Base-by-base conservation (phyloP, 1,139 yeast genomes). In the Zygosaccharomyces pseudobailii region DNA sequence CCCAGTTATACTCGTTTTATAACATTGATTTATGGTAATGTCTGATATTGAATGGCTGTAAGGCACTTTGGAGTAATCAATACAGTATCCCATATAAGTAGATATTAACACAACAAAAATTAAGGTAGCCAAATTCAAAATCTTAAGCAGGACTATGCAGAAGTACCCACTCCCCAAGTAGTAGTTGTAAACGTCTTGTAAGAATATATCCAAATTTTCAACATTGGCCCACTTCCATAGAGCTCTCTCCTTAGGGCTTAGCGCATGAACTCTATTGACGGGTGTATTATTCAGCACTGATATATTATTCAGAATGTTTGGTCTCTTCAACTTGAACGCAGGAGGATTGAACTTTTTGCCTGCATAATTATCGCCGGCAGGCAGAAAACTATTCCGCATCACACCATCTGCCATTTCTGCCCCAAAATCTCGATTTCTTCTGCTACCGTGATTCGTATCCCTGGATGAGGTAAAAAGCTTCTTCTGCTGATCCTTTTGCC, bases 221-320 rank as follows among this genome's bases (percentile, higher is more conserved):
- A 92, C 88, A 59, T 92, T 92, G 1, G 97, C 95, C 97, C 98
- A 94, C 49, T 87, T 76, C 86, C 96, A 92, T 36, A 87, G 71
- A 0, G 97, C 96, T 43, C 90, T 70, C 62, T 90, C 97, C 55
- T 76, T 79, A 0, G 95, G 80, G 50, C 74, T 76, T 54, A 70
- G 61, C 2, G 63, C 54, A 34, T 54, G 52, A 5, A 61, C 45
- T 38, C 62, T 38, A 58, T 62, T 45, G 55, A 62, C 36, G 45
- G 62, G 57, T 45, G 66, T 49, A 51, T 59, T 56, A 55, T 61
- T 54, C 49, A 59, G 45, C 41, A 61, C 52, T 44, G 62, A 45
- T n/a, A 62, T 54, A 39, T 61, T 61, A 9, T 54, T 54, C 21
- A 59, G 43, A 9, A 62, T 48, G 54, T 65, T 53, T 42, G 66